Conservation (phyloP, 495 filamentous ascomycete genomes). For the Penicillium ucsense region DNA sequence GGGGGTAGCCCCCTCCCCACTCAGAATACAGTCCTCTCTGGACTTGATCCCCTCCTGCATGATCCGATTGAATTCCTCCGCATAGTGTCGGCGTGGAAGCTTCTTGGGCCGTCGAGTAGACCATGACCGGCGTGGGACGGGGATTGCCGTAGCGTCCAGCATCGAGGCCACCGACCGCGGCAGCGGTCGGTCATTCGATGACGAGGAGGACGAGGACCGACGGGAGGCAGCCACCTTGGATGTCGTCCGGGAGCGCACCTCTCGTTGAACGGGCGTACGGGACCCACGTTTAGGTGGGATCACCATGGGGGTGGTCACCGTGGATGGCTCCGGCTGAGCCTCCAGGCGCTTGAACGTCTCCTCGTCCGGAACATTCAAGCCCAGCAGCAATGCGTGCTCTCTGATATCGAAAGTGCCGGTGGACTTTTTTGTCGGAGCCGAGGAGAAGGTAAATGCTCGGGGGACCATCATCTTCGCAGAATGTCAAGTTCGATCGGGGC, state of each 20-base stretch:
- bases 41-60: constrained; percentile 30
- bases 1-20: constrained; percentile 22
- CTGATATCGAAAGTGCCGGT: constrained; percentile 12
- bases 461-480: constrained; percentile 37
- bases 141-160: constrained; percentile 37
- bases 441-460: constrained; percentile 33
- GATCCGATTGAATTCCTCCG: constrained; percentile 37
- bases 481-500: constrained; percentile 2
- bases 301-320: constrained; percentile 29
- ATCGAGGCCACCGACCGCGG: constrained; percentile 33
- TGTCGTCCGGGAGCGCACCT: constrained; percentile 10
- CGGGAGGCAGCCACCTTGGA: constrained; percentile 16
- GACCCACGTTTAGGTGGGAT: constrained; percentile 33
- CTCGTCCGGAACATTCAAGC: constrained; percentile 7
- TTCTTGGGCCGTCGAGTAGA: constrained; percentile 23
- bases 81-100: constrained; percentile 33
- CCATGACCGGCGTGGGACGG: constrained; percentile 27
- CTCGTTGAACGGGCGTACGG: constrained; percentile 14
- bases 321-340: neutral
- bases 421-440: constrained; percentile 17
- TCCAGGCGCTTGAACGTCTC: constrained; percentile 7
- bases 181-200: constrained; percentile 22
- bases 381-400: constrained; percentile 1
- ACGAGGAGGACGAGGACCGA: constrained; percentile 24
- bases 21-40: constrained; percentile 23